phyloP scores from a whole-genome alignment of 1,284 basidiomycete genomes.

The Tetrapyrgos nigripes region DNA sequence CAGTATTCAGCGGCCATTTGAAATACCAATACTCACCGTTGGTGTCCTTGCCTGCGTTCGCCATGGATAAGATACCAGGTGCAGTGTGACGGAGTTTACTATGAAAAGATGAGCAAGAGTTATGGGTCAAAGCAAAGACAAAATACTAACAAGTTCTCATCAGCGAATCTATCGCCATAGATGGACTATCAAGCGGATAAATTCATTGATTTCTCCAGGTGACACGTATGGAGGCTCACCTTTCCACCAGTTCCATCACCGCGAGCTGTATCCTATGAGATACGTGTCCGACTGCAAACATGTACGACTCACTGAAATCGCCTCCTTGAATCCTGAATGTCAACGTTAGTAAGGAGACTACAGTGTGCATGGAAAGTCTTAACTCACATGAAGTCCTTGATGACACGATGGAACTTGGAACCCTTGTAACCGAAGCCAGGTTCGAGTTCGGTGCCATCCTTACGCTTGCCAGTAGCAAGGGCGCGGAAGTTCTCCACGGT shows the following conservation, averaged over 20 bases:
- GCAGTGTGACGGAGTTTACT: slow-evolving; percentile 91
- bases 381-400: slow-evolving; percentile 94
- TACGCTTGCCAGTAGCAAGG: slow-evolving; percentile 82
- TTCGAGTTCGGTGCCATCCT: slow-evolving; percentile 78
- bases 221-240: slow-evolving; percentile 36
- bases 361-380: slow-evolving; percentile 32
- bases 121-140: not conserved
- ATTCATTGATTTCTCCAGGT: not conserved
- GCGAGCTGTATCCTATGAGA: slow-evolving; percentile 57
- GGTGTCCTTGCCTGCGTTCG: slow-evolving; percentile 89
- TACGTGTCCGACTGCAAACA: not conserved
- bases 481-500: slow-evolving; percentile 96
- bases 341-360: not conserved
- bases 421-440: slow-evolving; percentile 89
- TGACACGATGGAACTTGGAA: slow-evolving; percentile 97
- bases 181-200: slow-evolving; percentile 63
- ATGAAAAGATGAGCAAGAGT: slow-evolving; percentile 7
- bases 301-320: slow-evolving; percentile 73
- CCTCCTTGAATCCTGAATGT: slow-evolving; percentile 86
- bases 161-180: slow-evolving; percentile 93
- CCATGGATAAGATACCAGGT: slow-evolving; percentile 91
- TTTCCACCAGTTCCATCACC: slow-evolving; percentile 97
- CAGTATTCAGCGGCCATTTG: not conserved
- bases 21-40: slow-evolving; percentile 61
- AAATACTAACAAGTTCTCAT: slow-evolving; percentile 89